Percentiles rank a stretch among this genome's conserved stretches.
phyloP scores from a whole-genome alignment of 1,139 yeast species.

The Diutina catenulata region DNA sequence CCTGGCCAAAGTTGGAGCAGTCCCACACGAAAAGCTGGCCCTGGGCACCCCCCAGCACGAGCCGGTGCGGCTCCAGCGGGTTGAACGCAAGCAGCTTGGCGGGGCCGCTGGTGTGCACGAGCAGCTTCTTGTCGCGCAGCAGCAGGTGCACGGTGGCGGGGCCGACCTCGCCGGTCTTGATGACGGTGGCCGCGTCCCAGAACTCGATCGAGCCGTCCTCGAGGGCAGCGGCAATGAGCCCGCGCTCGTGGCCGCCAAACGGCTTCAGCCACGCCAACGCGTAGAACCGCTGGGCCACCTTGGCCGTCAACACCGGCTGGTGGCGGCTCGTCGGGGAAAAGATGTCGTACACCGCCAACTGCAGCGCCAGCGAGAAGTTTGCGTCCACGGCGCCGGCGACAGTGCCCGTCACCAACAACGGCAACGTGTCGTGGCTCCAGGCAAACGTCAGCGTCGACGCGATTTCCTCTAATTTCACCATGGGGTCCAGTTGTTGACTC shows the following conservation, averaged over 20 bases:
- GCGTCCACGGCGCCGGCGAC: slow-evolving; percentile 93
- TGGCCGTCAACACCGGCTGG: slow-evolving; percentile 40
- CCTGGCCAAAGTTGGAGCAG: slow-evolving; percentile 43
- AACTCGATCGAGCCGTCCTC: slow-evolving; percentile 75
- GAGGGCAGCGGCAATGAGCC: slow-evolving; percentile 77
- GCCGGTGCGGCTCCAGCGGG: slow-evolving; percentile 55
- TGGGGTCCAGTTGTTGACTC: no score
- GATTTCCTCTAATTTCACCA: slow-evolving; percentile 60
- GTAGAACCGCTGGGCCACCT: slow-evolving; percentile 55
- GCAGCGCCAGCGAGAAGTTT: slow-evolving; percentile 67
- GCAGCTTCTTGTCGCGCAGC: no score
- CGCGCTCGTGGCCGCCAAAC: slow-evolving; percentile 38
- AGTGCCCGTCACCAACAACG: slow-evolving; percentile 79
- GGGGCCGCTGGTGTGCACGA: slow-evolving; percentile 51
- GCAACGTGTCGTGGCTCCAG: slow-evolving; percentile 75
- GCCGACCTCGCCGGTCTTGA: slow-evolving; percentile 22
- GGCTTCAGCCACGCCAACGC: slow-evolving; percentile 81
- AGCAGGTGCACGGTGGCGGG: slow-evolving; percentile 38
- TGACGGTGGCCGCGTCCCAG: slow-evolving; percentile 49
- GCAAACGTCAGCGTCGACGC: slow-evolving; percentile 86
- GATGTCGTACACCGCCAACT: slow-evolving; percentile 69
- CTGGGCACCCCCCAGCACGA: slow-evolving; percentile 79
- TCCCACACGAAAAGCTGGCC: slow-evolving; percentile 93
- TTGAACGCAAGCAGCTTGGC: slow-evolving; percentile 71
- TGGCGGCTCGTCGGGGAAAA: slow-evolving; percentile 30